Evolutionary conservation across 306 rosid genomes (phyloP).

Genomic region (Vachellia collinsii): DNA sequence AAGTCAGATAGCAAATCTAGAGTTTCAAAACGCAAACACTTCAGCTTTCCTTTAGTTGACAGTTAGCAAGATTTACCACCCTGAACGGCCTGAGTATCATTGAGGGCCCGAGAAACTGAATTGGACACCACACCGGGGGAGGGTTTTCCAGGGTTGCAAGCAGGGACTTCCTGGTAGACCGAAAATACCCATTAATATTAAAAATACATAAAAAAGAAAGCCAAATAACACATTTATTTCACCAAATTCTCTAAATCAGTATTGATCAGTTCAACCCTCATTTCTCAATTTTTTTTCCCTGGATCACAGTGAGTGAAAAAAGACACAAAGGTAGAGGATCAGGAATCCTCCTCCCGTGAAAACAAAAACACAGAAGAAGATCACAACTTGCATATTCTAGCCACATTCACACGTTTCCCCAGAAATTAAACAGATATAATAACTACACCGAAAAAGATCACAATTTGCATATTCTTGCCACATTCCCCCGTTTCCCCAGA

Average conservation of each 20-base stretch:
- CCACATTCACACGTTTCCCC: no score
- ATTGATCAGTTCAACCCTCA: neutral
- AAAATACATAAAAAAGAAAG: slow-evolving; percentile 15
- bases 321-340: neutral
- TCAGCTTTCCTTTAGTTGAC: neutral
- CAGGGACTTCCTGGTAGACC: slow-evolving; percentile 53
- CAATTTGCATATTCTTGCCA: no score
- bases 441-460: no score
- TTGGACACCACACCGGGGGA: slow-evolving; percentile 39
- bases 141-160: slow-evolving; percentile 41
- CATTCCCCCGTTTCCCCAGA: no score
- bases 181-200: slow-evolving; percentile 21
- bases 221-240: neutral
- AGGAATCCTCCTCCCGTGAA: neutral
- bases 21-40: slow-evolving; percentile 19
- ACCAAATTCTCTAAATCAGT: neutral
- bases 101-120: slow-evolving; percentile 42
- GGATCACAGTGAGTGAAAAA: neutral
- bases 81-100: slow-evolving; percentile 43
- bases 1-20: slow-evolving; percentile 6
- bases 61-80: slow-evolving; percentile 64
- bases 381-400: neutral
- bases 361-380: neutral
- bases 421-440: no score
- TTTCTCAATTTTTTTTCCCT: neutral